Percentiles rank a stretch among this genome's conserved stretches.
phyloP scores from a whole-genome alignment of 192 early-diverging fungal species.

The Linnemannia hyalina region DNA sequence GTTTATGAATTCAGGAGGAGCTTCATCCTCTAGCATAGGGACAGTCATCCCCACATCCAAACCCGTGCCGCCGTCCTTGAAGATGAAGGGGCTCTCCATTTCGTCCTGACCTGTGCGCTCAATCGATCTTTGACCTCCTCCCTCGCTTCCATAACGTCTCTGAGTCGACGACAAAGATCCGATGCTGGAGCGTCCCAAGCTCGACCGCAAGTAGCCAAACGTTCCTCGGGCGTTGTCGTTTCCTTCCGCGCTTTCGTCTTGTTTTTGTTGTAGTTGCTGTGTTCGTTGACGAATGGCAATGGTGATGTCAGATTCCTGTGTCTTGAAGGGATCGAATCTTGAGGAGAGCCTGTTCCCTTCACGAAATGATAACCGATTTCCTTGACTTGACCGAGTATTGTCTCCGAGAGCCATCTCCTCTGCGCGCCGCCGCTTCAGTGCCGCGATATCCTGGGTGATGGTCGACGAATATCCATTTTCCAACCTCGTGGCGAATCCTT shows the following conservation, averaged over 20 bases:
- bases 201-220: neutral
- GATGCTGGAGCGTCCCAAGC: neutral
- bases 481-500: neutral
- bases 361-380: slow-evolving; percentile 8
- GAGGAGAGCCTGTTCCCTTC: slow-evolving; percentile 1
- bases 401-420: neutral
- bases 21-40: slow-evolving; percentile 27
- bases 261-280: neutral
- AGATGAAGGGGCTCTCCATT: slow-evolving; percentile 3
- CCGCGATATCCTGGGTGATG: slow-evolving; percentile 36
- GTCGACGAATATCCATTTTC: slow-evolving; percentile 19
- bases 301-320: slow-evolving; percentile 22
- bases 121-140: neutral
- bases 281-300: slow-evolving; percentile 16
- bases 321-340: slow-evolving; percentile 6
- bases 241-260: neutral
- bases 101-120: neutral
- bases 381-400: neutral
- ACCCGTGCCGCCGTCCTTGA: neutral
- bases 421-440: slow-evolving; percentile 16
- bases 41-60: slow-evolving; percentile 11
- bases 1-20: slow-evolving; percentile 16
- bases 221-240: neutral
- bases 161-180: neutral
- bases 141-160: neutral